phyloP scores from a whole-genome alignment of 495 filamentous ascomycete genomes.

The Tuber aestivum region DNA sequence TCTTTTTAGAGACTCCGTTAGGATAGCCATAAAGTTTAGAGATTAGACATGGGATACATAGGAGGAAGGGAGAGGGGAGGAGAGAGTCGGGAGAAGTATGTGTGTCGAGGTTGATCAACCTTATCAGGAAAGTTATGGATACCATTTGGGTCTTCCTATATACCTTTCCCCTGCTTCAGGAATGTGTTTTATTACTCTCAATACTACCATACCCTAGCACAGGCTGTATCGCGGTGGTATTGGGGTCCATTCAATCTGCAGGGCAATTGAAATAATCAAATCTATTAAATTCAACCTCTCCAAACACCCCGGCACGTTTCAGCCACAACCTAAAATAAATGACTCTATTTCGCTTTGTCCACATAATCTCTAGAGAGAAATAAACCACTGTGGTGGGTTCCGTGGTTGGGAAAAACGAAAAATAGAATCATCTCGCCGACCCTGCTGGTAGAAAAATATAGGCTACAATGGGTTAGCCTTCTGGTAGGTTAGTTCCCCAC shows the following conservation, averaged over 20 bases:
- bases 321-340: background rate
- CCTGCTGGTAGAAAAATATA: background rate
- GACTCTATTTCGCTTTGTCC: background rate
- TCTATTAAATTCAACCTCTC: background rate
- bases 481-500: too few relatives aligned
- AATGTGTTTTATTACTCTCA: background rate
- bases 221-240: too few relatives aligned
- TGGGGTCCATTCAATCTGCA: background rate
- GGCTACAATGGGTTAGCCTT: too few relatives aligned
- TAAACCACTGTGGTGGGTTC: too few relatives aligned
- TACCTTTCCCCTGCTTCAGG: background rate
- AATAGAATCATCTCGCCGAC: too few relatives aligned
- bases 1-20: background rate
- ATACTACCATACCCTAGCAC: too few relatives aligned
- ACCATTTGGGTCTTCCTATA: background rate
- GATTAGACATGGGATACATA: background rate
- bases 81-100: background rate
- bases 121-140: background rate
- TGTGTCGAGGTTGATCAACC: background rate
- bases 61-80: background rate
- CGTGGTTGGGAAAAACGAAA: too few relatives aligned
- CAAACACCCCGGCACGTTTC: background rate
- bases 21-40: background rate
- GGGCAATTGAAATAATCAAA: background rate
- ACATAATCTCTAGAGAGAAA: background rate